Evolutionary conservation across 2,329 filamentous ascomycete genomes (phyloP).

Genomic region (Zasmidium angulare): DNA sequence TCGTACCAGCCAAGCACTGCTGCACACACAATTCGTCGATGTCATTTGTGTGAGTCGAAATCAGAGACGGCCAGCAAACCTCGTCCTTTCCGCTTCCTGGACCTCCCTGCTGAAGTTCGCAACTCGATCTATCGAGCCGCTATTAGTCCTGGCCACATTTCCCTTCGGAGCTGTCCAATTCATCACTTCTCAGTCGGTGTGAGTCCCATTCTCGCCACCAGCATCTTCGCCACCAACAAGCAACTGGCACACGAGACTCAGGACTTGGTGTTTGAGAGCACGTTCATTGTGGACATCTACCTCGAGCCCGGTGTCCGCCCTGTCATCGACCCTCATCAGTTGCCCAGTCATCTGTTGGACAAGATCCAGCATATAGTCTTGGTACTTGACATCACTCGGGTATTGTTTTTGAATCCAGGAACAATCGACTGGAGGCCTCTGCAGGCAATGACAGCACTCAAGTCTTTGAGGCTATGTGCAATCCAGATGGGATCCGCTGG

Average conservation of each 20-base stretch:
- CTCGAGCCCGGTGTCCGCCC: neutral
- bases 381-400: neutral
- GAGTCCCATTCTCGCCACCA: neutral
- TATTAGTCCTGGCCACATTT: neutral
- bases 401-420: neutral
- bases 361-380: neutral
- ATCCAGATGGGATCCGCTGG: neutral
- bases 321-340: neutral
- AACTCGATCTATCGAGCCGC: neutral
- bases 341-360: neutral
- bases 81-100: neutral
- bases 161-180: neutral
- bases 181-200: neutral
- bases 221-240: neutral
- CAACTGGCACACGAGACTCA: neutral
- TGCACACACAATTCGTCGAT: neutral
- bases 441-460: neutral
- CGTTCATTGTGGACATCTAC: neutral
- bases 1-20: neutral
- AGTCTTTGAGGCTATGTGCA: neutral
- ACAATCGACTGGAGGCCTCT: neutral
- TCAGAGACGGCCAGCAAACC: neutral
- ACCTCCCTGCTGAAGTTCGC: neutral
- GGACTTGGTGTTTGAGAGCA: neutral
- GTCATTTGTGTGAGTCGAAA: neutral